Evolutionary conservation across 768 basidiomycete genomes (phyloP), one percentile per base, ranked within the genome.

Genomic region (Phlegmacium glaucopus): DNA sequence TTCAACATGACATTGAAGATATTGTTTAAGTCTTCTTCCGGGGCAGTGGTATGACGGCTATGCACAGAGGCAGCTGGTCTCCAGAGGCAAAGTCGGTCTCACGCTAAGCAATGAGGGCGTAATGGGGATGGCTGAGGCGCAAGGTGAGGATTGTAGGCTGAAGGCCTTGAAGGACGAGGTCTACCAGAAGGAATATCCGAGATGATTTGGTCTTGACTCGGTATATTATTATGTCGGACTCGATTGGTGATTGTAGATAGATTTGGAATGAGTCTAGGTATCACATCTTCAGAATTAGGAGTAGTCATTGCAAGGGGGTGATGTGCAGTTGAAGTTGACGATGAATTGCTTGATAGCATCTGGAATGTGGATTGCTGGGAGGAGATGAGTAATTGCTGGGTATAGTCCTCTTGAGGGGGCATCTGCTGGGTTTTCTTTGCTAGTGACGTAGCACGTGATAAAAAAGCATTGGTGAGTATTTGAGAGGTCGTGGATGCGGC

Each of bases 381-480:
- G 66, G 28, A 67, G 65, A 40, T 47, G 42, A 16, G 41, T 4
- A 3, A 12, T 4, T 1, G 47, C 17, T 0, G 53, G 54, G 41
- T 66, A 70, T 9, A 50, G 35, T 0, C 74, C 71, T 7, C 65
- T 13, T 0, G 72, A 77, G 1, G 72, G 68, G 0, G 9, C 27
- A 43, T 75, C 70, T 0, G 69, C 68, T 6, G 67, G 64, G 50
- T 76, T 75, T 1, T 52, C 8, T 9, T 42, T 46, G 41, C 69
- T 71, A 0, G 45, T 48, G 30, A 72, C 48, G 28, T 72, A 73
- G 6, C 38, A 12, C 1, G 64, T 62, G 61, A 65, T 56, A 25
- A 67, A 38, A 9, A 25, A 18, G 47, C 47, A 7, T 1, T 39
- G 8, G 8, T 18, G 4, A 3, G 40, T 28, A 18, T 48, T 27